A percentile compares a stretch with the other conserved stretches of the same genome.
These are phyloP conservation scores for Alternaria sp. DNA, from an alignment of 2,329 filamentous ascomycete species.

Conservation along the genomic window DNA sequence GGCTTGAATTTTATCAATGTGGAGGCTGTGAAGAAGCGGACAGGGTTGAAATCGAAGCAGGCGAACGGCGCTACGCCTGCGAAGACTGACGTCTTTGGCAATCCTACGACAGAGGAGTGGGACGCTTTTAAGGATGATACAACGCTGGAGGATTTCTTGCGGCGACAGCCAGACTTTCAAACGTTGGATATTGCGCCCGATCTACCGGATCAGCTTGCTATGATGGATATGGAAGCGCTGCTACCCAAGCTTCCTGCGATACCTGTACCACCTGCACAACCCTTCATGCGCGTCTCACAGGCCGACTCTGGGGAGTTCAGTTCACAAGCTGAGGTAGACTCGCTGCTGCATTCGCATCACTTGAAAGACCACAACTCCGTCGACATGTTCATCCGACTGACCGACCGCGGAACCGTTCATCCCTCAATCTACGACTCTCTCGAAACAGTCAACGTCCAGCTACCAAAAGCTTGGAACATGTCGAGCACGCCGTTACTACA, in stretches of 20 bases:
- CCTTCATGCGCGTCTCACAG: constrained; percentile 44
- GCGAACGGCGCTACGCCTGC: constrained; percentile 19
- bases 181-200: constrained; percentile 49
- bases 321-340: constrained; percentile 53
- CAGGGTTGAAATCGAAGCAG: constrained; percentile 37
- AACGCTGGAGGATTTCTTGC: constrained; percentile 52
- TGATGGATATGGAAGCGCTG: constrained; percentile 52
- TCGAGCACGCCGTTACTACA: constrained; percentile 65
- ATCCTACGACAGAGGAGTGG: constrained; percentile 45
- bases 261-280: constrained; percentile 45
- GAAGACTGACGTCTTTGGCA: constrained; percentile 31
- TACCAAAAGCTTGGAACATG: constrained; percentile 55
- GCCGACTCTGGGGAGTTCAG: constrained; percentile 50
- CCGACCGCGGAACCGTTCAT: constrained; percentile 74
- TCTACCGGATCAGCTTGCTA: constrained; percentile 51
- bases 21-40: constrained; percentile 54
- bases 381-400: constrained; percentile 79
- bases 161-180: constrained; percentile 47
- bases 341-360: constrained; percentile 55
- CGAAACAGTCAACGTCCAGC: constrained; percentile 72
- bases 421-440: constrained; percentile 88
- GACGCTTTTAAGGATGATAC: constrained; percentile 46
- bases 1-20: constrained; percentile 64
- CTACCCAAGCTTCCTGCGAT: constrained; percentile 52
- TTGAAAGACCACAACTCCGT: constrained; percentile 75